These are phyloP conservation scores for Penicillium macrosclerotiorum DNA, from an alignment of 495 filamentous ascomycete species.

Conservation along the genomic window DNA sequence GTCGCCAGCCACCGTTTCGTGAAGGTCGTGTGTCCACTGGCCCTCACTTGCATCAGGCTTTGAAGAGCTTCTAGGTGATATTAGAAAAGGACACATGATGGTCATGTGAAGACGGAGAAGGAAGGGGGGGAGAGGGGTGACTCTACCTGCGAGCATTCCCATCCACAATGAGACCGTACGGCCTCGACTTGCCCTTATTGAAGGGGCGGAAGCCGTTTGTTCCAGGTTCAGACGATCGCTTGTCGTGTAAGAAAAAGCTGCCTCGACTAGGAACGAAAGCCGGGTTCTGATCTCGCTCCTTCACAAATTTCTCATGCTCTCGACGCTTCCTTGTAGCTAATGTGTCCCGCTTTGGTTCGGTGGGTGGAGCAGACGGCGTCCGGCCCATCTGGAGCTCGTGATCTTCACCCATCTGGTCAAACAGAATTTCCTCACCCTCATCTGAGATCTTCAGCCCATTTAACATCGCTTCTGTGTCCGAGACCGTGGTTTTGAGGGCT, in stretches of 20 bases:
- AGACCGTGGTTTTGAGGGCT: conserved; percentile 34
- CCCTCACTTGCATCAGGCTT: conserved; percentile 76
- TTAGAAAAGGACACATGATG: conserved; percentile 12
- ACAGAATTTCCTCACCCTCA: conserved; percentile 59
- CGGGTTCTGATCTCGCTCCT: conserved; percentile 84
- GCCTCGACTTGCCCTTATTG: conserved; percentile 44
- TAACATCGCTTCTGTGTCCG: conserved; percentile 87
- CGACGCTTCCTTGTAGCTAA: conserved; percentile 68
- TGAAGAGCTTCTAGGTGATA: conserved; percentile 61
- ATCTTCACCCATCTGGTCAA: conserved; percentile 56
- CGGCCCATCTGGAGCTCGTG: conserved; percentile 26
- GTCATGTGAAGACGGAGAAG: neutral
- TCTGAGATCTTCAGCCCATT: conserved; percentile 72
- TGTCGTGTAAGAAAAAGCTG: conserved; percentile 96
- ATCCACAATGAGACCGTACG: conserved; percentile 47
- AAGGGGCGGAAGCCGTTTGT: conserved; percentile 52
- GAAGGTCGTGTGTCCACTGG: conserved; percentile 93
- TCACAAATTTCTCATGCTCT: conserved; percentile 88
- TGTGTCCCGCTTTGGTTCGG: conserved; percentile 43
- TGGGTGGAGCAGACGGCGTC: conserved; percentile 41
- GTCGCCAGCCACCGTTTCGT: conserved; percentile 68
- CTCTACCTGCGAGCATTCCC: conserved; percentile 44
- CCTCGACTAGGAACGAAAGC: conserved; percentile 94
- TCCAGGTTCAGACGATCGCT: conserved; percentile 70
- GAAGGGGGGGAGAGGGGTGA: no score